A percentile compares a stretch with the other conserved stretches of the same genome.
These are phyloP conservation scores for Podaxis sp. DNA, from an alignment of 768 basidiomycete genomes.

Conservation along the genomic window DNA sequence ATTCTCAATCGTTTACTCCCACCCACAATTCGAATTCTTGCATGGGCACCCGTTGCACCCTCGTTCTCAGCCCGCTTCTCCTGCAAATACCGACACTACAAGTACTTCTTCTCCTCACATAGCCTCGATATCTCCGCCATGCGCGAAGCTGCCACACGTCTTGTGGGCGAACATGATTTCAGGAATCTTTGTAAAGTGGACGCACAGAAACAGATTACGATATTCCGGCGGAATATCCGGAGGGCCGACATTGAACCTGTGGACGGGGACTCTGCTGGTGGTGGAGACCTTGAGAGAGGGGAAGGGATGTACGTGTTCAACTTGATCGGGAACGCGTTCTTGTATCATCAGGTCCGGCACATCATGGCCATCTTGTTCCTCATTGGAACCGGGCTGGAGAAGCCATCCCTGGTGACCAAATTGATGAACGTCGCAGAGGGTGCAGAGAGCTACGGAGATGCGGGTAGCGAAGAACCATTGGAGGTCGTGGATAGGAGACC, in stretches of 20 bases:
- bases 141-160: conserved; percentile 88
- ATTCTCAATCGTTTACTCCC: conserved; percentile 89
- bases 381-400: conserved; percentile 18
- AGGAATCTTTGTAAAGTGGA: conserved; percentile 95
- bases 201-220: conserved; percentile 43
- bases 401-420: conserved; percentile 74
- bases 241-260: conserved; percentile 16
- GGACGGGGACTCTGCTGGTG: not conserved
- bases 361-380: conserved; percentile 23
- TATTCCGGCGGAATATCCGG: conserved; percentile 56
- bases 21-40: conserved; percentile 83
- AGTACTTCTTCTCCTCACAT: conserved; percentile 86
- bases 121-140: conserved; percentile 72
- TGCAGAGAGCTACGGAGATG: conserved; percentile 29
- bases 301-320: conserved; percentile 37
- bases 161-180: conserved; percentile 95
- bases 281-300: not conserved
- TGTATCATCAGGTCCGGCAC: conserved; percentile 70
- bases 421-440: conserved; percentile 69
- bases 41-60: conserved; percentile 87
- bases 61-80: conserved; percentile 87
- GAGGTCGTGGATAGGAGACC: conserved; percentile 73
- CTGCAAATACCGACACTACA: conserved; percentile 90
- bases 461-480: not conserved
- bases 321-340: conserved; percentile 78